Evolutionary conservation across 805 yeast genomes (phyloP).

Genomic region (Candida takata): DNA sequence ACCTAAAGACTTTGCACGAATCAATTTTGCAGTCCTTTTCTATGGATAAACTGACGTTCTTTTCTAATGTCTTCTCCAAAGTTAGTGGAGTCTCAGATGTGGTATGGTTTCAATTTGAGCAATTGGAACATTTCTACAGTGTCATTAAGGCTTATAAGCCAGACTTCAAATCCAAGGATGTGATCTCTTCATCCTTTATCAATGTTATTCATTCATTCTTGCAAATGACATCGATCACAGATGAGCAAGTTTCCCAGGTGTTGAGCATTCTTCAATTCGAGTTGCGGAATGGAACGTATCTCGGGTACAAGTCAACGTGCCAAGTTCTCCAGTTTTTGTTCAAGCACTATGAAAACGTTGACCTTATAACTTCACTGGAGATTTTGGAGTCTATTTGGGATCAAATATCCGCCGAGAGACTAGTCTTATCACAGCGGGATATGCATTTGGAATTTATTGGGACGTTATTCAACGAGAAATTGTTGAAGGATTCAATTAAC

Average conservation of each 20-base stretch:
- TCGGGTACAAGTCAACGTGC: slow-evolving; percentile 11
- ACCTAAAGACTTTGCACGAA: slow-evolving; percentile 13
- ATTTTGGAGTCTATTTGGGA: slow-evolving; percentile 48
- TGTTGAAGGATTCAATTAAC: slow-evolving; percentile 33
- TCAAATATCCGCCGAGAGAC: slow-evolving; percentile 46
- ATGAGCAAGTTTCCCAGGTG: slow-evolving; percentile 13
- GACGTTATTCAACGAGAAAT: slow-evolving; percentile 35
- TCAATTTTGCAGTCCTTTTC: slow-evolving; percentile 16
- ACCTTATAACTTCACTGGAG: slow-evolving; percentile 24
- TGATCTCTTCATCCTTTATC: slow-evolving; percentile 22
- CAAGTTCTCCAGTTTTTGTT: slow-evolving; percentile 14
- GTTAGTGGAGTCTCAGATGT: slow-evolving; percentile 10
- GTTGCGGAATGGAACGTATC: slow-evolving; percentile 10
- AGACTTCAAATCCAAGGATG: slow-evolving; percentile 26
- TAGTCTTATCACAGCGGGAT: slow-evolving; percentile 56
- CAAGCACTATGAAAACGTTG: slow-evolving; percentile 12
- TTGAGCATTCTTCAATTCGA: slow-evolving; percentile 15
- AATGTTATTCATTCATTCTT: slow-evolving; percentile 17
- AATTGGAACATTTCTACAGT: slow-evolving; percentile 8
- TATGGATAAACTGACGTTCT: slow-evolving; percentile 24
- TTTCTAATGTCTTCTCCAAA: slow-evolving; percentile 19
- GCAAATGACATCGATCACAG: slow-evolving; percentile 15
- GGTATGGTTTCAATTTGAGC: slow-evolving; percentile 9
- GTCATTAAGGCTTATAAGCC: not conserved
- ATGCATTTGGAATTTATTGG: slow-evolving; percentile 54